Base-by-base conservation (phyloP, 805 yeast species). In the Suhomyces pyralidae region DNA sequence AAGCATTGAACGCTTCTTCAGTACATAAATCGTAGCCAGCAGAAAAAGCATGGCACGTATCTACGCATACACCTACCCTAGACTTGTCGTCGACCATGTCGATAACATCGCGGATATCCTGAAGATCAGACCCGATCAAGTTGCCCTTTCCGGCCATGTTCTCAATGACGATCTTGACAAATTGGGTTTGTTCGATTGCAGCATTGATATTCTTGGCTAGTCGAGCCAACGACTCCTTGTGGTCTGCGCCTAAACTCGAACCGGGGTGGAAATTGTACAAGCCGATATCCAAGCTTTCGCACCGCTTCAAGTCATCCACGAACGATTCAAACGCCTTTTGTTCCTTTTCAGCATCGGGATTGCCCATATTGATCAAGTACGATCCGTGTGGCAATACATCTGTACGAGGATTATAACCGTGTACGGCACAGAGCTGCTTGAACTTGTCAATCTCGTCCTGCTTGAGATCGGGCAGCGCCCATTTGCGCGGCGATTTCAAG, bases 81-180 rank as follows among this genome's bases (percentile, higher is more conserved):
- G 71, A 65, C 67, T 92, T 92, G 63, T 91, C 81, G 1, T 90
- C 87, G n/a, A 94, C 81, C 76, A 83, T 63, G 36, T 81, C 86
- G 44, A 94, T 90, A 14, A 94, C 92, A 20, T 79, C 81, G 26
- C 79, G 74, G 46, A 94, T 75, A 63, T 94, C 98, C 57, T 87
- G 83, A 26, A 93, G 70, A 42, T 81, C 76, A 3, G 93, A 85
- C 0, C 98, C 99, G 42, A 94, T 86, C 55, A 93, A 79, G 56
- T 88, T 86, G 2, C 97, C 97, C 60, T 90, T 96, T 8, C 99
- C 99, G 1, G 99, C 97, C 99, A 94, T 94, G 64, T 93, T 94
- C 64, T 94, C 99, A 54, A 94, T 78, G 10, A 94, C 96, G 44
- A 94, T 84, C 62, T 86, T 92, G 30, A 94, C 98, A 64, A 83